Conservation (phyloP, 2,329 filamentous ascomycete genomes). For the Alternaria brassicicola region DNA sequence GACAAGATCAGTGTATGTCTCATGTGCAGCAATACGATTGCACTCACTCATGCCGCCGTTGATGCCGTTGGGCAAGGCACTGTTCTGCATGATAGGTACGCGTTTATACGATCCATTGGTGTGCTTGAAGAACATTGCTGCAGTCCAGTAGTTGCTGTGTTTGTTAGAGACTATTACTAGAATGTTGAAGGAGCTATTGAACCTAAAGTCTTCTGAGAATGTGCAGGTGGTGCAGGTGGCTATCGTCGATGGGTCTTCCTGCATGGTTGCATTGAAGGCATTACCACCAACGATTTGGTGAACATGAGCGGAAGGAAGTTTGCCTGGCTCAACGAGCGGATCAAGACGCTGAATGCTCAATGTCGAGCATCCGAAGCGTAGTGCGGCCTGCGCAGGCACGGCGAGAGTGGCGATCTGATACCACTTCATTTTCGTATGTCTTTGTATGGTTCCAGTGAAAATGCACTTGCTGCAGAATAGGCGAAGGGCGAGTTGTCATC, state of each 20-base stretch:
- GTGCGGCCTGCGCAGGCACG: slow-evolving; percentile 26
- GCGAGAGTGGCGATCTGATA: slow-evolving; percentile 19
- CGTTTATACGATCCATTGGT: slow-evolving; percentile 38
- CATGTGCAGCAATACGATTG: neutral
- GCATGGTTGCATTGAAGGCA: slow-evolving; percentile 30
- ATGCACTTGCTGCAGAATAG: neutral
- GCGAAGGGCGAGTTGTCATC: neutral
- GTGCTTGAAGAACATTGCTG: slow-evolving; percentile 38
- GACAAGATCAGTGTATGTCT: neutral
- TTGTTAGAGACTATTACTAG: neutral
- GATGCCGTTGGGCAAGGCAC: slow-evolving; percentile 19
- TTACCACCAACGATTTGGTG: slow-evolving; percentile 32
- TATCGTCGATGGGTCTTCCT: slow-evolving; percentile 12
- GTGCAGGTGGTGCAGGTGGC: slow-evolving; percentile 26
- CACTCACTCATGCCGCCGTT: slow-evolving; percentile 39
- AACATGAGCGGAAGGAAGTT: slow-evolving; percentile 26
- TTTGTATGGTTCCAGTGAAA: neutral
- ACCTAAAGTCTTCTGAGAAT: slow-evolving; percentile 28
- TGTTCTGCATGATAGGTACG: slow-evolving; percentile 30
- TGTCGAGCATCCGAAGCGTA: slow-evolving; percentile 35
- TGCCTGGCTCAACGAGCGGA: slow-evolving; percentile 32
- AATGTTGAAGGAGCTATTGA: neutral
- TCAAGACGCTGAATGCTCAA: slow-evolving; percentile 36
- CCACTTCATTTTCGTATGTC: slow-evolving; percentile 26
- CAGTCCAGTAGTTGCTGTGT: slow-evolving; percentile 39